A percentile compares a stretch with the other conserved stretches of the same genome.
phyloP scores from a whole-genome alignment of 2,329 filamentous ascomycete species.

The Ascochyta koolunga region DNA sequence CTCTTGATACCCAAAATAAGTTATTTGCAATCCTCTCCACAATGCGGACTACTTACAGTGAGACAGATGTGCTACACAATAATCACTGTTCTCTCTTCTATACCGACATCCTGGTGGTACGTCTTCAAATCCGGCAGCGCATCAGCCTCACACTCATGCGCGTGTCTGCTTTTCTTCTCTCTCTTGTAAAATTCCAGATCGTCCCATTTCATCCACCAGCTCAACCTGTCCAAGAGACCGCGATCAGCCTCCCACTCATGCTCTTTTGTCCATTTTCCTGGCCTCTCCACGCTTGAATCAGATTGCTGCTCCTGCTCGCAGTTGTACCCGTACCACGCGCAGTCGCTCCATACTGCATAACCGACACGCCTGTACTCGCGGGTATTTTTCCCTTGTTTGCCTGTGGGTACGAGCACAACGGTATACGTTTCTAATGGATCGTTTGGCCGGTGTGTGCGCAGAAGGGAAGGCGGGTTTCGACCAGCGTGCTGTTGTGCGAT shows the following conservation, averaged over 20 bases:
- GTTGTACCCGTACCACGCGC: slow-evolving; percentile 2
- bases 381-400: not conserved
- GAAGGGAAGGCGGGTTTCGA: too few relatives aligned
- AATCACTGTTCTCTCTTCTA: not conserved
- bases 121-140: not conserved
- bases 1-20: too few relatives aligned
- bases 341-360: slow-evolving; percentile 1
- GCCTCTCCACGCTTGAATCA: not conserved
- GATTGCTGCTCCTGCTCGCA: not conserved
- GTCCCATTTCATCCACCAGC: not conserved
- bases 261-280: not conserved
- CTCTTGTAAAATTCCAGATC: slow-evolving; percentile 3
- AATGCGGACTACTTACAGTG: too few relatives aligned
- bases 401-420: too few relatives aligned
- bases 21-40: too few relatives aligned
- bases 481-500: too few relatives aligned
- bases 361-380: not conserved
- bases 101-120: not conserved
- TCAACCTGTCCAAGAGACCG: not conserved
- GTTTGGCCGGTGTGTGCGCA: too few relatives aligned
- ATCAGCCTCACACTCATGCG: not conserved
- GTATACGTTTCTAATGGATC: too few relatives aligned
- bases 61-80: too few relatives aligned
- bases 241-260: not conserved
- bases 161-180: not conserved